Conservation (phyloP, 1,284 basidiomycete genomes). For the Ustilago sp. region DNA sequence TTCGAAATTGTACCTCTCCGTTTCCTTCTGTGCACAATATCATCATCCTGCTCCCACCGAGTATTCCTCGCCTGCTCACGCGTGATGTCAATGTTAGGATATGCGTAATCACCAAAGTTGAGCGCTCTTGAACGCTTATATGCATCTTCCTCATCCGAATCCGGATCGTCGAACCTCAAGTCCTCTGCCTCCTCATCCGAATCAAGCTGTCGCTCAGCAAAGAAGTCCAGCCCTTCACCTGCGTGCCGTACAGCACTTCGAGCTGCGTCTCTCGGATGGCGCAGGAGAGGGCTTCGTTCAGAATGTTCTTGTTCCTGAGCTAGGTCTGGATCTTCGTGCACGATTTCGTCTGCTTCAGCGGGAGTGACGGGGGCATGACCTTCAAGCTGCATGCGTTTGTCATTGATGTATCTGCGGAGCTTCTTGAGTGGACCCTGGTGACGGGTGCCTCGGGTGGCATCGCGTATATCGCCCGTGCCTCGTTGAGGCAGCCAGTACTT, state of each 20-base stretch:
- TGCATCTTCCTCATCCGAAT: conserved; percentile 77
- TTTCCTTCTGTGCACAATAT: conserved; percentile 46
- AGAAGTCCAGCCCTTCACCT: conserved; percentile 47
- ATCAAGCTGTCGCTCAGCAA: conserved; percentile 50
- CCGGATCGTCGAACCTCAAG: conserved; percentile 76
- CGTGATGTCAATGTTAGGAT: conserved; percentile 87
- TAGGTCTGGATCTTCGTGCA: conserved; percentile 74
- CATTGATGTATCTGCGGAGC: conserved; percentile 72
- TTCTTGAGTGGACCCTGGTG: conserved; percentile 70
- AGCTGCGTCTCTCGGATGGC: conserved; percentile 35
- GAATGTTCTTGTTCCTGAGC: conserved; percentile 67
- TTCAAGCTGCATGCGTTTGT: conserved; percentile 73
- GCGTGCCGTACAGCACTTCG: conserved; percentile 35
- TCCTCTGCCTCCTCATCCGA: conserved; percentile 71
- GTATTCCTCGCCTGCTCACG: conserved; percentile 72
- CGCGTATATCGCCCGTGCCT: conserved; percentile 37
- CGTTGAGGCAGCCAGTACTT: conserved; percentile 70
- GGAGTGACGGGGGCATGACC: conserved; percentile 82
- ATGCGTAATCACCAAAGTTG: conserved; percentile 91
- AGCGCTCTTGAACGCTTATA: conserved; percentile 79
- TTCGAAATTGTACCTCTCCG: conserved; percentile 39
- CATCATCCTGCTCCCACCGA: conserved; percentile 50
- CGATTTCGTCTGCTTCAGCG: conserved; percentile 76
- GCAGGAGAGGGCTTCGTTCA: conserved; percentile 27
- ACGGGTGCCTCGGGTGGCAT: conserved; percentile 43